Percentiles rank a stretch among this genome's conserved stretches.
Evolutionary conservation across 768 basidiomycete genomes (phyloP).

Genomic region (Mycena metata): DNA sequence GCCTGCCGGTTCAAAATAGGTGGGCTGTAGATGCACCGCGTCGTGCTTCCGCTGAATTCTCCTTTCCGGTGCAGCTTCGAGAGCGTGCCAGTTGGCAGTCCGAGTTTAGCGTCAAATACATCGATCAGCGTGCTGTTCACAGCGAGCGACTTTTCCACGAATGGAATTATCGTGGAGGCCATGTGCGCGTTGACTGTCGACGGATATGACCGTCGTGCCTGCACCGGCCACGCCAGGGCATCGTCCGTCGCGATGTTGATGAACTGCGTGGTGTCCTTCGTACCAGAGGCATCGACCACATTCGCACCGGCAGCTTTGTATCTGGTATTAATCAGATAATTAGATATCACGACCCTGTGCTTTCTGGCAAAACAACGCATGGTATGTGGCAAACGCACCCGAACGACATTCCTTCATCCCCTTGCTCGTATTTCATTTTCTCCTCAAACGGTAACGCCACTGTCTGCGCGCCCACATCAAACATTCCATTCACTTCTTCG

Average conservation of each 20-base stretch:
- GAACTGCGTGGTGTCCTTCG: conserved; percentile 58
- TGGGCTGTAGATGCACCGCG: conserved; percentile 57
- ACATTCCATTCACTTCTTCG: conserved; percentile 54
- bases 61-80: conserved; percentile 49
- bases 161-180: conserved; percentile 45
- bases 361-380: background rate
- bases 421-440: conserved; percentile 59
- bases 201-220: conserved; percentile 61
- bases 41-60: conserved; percentile 58
- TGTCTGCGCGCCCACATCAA: conserved; percentile 56
- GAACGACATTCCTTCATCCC: conserved; percentile 55
- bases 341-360: background rate
- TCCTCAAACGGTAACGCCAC: conserved; percentile 57
- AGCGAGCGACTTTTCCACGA: conserved; percentile 40
- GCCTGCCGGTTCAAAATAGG: conserved; percentile 53
- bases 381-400: conserved; percentile 46
- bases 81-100: conserved; percentile 57
- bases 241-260: conserved; percentile 67
- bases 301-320: conserved; percentile 63
- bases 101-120: conserved; percentile 58
- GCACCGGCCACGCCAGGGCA: conserved; percentile 57
- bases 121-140: conserved; percentile 57
- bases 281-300: conserved; percentile 60
- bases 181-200: conserved; percentile 55
- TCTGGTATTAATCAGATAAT: no score